Evolutionary conservation across 83 land plant genomes (phyloP).

Genomic region (Picea abies): DNA sequence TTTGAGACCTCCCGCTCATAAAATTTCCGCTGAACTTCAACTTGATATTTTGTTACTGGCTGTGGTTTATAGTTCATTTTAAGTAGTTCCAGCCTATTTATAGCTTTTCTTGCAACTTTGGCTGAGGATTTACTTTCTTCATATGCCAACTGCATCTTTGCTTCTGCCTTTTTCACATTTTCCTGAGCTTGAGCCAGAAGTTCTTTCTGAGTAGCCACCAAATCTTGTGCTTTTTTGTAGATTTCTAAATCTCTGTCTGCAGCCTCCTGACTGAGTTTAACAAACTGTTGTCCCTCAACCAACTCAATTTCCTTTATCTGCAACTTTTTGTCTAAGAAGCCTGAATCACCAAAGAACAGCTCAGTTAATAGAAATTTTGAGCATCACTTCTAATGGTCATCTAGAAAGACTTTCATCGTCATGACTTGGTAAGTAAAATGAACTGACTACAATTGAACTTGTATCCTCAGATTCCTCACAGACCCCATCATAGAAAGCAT

Average conservation of each 20-base stretch:
- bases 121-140: neutral
- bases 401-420: neutral
- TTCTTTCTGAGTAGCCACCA: slow-evolving; percentile 8
- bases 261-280: neutral
- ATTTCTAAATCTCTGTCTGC: slow-evolving; percentile 9
- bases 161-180: slow-evolving; percentile 2
- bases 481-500: neutral
- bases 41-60: neutral
- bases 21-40: slow-evolving; percentile 7
- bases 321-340: neutral
- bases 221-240: slow-evolving; percentile 1
- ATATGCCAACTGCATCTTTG: slow-evolving; percentile 1
- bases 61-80: neutral
- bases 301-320: neutral
- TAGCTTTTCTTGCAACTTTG: slow-evolving; percentile 1
- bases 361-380: neutral
- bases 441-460: neutral
- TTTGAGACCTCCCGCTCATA: slow-evolving; percentile 2
- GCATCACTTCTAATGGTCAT: neutral
- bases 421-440: neutral
- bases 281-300: neutral
- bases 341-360: slow-evolving; percentile 7
- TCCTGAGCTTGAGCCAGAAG: neutral
- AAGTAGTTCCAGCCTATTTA: neutral
- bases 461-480: neutral